Conservation (phyloP, 1,284 basidiomycete genomes). For the Puccinia hordei region DNA sequence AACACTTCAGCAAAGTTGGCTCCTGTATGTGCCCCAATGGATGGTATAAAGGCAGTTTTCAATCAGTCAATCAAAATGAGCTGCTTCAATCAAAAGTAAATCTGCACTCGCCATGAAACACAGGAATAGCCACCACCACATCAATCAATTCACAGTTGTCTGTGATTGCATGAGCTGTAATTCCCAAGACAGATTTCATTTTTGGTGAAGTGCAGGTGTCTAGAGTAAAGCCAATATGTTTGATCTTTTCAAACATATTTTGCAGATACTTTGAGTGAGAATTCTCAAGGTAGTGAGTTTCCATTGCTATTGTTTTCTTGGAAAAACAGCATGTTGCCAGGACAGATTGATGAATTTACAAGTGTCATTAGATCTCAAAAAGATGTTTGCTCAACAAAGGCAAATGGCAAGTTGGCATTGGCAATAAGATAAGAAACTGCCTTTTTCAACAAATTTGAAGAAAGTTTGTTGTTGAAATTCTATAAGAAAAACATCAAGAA, state of each 20-base stretch:
- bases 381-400: conserved; percentile 4
- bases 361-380: neutral
- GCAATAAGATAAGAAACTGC: conserved; percentile 11
- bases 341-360: no score
- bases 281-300: no score
- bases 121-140: neutral
- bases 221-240: no score
- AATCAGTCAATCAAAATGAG: neutral
- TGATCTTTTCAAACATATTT: no score
- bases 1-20: neutral
- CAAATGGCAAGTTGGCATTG: neutral
- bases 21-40: no score
- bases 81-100: neutral
- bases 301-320: no score
- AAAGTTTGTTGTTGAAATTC: neutral
- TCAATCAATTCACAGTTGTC: neutral
- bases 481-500: neutral
- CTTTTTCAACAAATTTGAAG: neutral
- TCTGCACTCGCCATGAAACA: neutral
- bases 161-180: conserved; percentile 11
- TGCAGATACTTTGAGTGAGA: no score
- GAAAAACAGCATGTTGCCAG: no score
- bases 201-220: no score
- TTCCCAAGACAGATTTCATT: neutral
- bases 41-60: no score